Percentiles rank a stretch among this genome's conserved stretches.
Evolutionary conservation across 495 filamentous ascomycete genomes (phyloP).

Genomic region (Alectoria sarmentosa): DNA sequence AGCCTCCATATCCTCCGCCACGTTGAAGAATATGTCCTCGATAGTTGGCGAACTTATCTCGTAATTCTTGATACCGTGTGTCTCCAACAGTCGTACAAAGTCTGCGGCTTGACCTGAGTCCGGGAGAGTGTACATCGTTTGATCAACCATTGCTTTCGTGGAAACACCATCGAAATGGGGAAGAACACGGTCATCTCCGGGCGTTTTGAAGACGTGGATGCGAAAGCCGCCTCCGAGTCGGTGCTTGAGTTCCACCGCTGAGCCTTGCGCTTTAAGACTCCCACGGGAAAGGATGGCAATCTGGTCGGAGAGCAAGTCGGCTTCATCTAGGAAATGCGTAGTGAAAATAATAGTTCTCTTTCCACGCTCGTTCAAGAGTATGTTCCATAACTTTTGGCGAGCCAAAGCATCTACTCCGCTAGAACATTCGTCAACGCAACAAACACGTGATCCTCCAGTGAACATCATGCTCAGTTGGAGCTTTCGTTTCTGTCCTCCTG

Average conservation of each 20-base stretch:
- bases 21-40: slow-evolving; percentile 78
- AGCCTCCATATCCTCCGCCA: slow-evolving; percentile 59
- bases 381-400: slow-evolving; percentile 83
- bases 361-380: slow-evolving; percentile 72
- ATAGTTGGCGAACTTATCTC: slow-evolving; percentile 78
- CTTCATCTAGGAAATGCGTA: slow-evolving; percentile 78
- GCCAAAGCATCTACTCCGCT: slow-evolving; percentile 76
- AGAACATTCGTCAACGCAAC: slow-evolving; percentile 83
- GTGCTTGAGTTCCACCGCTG: slow-evolving; percentile 70
- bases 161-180: slow-evolving; percentile 49
- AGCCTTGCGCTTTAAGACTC: slow-evolving; percentile 59
- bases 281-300: slow-evolving; percentile 74
- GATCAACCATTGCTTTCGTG: slow-evolving; percentile 55
- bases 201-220: slow-evolving; percentile 57
- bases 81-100: slow-evolving; percentile 61
- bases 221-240: slow-evolving; percentile 67
- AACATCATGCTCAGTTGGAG: slow-evolving; percentile 93
- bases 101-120: slow-evolving; percentile 54
- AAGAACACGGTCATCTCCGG: slow-evolving; percentile 32
- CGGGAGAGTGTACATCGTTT: slow-evolving; percentile 60
- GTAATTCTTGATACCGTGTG: slow-evolving; percentile 56
- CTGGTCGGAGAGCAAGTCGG: slow-evolving; percentile 66
- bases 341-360: slow-evolving; percentile 73
- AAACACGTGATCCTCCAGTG: slow-evolving; percentile 74
- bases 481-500: slow-evolving; percentile 84